Conservation (phyloP, 306 rosid species). For the Castanospermum australe region DNA sequence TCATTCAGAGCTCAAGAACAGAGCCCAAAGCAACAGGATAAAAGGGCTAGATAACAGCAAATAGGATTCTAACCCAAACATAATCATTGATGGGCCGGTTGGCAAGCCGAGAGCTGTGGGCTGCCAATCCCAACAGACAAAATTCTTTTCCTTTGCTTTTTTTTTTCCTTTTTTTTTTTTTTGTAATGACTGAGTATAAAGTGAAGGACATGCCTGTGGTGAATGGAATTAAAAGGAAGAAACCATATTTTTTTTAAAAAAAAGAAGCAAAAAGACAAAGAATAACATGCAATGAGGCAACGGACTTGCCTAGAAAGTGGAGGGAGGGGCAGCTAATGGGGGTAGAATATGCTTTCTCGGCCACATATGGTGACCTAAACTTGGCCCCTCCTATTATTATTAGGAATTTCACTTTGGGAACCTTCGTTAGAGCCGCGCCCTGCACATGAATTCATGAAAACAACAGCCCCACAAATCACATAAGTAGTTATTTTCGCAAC, state of each 20-base stretch:
- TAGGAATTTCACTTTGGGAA: conserved; percentile 50
- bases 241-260: too few species aligned
- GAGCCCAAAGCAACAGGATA: too few species aligned
- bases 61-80: too few species aligned
- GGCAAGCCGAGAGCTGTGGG: too few species aligned
- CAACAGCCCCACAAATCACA: not conserved
- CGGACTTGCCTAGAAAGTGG: conserved; percentile 58
- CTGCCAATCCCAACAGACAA: too few species aligned
- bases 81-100: too few species aligned
- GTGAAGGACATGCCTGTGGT: not conserved
- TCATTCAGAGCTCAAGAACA: too few species aligned
- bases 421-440: conserved; percentile 60
- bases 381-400: conserved; percentile 68
- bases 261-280: not conserved
- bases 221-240: not conserved
- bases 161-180: too few species aligned
- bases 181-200: too few species aligned
- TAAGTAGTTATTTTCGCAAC: too few species aligned
- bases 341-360: conserved; percentile 48
- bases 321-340: conserved; percentile 57
- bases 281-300: not conserved
- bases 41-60: too few species aligned
- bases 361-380: conserved; percentile 30
- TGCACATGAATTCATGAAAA: conserved; percentile 4
- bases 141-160: too few species aligned